phyloP scores from a whole-genome alignment of 495 filamentous ascomycete species.

The Podospora fimiseda region DNA sequence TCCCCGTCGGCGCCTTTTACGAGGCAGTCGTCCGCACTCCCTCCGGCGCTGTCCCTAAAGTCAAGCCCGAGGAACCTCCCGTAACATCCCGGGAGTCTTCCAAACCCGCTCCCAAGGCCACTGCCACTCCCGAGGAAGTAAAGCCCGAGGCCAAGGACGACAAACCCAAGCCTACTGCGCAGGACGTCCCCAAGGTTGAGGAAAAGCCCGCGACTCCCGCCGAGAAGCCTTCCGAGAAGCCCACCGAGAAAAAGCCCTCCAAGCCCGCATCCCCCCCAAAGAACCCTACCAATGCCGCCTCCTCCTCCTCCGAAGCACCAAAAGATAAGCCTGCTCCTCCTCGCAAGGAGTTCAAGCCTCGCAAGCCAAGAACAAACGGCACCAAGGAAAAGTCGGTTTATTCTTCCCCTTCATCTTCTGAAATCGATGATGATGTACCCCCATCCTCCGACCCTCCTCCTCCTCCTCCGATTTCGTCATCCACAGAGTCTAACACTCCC shows the following conservation, averaged over 20 bases:
- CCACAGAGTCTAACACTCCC: conserved; percentile 22
- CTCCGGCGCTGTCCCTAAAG: conserved; percentile 20
- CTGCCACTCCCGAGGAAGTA: conserved; percentile 17
- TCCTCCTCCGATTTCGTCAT: conserved; percentile 1
- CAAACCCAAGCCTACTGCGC: conserved; percentile 5
- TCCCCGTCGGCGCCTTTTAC: conserved; percentile 37
- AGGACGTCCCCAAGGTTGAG: conserved; percentile 7
- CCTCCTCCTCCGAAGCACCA: no score
- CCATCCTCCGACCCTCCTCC: conserved; percentile 13
- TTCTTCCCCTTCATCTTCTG: conserved; percentile 19
- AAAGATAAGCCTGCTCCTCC: no score
- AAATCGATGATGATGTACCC: conserved; percentile 20
- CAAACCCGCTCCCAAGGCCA: conserved; percentile 10
- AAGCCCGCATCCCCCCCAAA: conserved; percentile 16
- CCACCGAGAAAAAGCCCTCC: conserved; percentile 24
- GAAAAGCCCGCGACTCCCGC: conserved; percentile 4
- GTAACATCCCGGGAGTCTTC: conserved; percentile 14
- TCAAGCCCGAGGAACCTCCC: conserved; percentile 24
- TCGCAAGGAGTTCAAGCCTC: no score
- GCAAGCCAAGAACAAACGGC: conserved; percentile 15
- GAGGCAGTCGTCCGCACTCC: conserved; percentile 40
- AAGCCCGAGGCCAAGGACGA: conserved; percentile 18
- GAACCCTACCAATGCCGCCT: conserved; percentile 18
- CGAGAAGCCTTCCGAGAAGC: not conserved
- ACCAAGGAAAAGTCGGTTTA: conserved; percentile 29